Conservation (phyloP, 768 basidiomycete genomes). For the Leccinum variicolor region DNA sequence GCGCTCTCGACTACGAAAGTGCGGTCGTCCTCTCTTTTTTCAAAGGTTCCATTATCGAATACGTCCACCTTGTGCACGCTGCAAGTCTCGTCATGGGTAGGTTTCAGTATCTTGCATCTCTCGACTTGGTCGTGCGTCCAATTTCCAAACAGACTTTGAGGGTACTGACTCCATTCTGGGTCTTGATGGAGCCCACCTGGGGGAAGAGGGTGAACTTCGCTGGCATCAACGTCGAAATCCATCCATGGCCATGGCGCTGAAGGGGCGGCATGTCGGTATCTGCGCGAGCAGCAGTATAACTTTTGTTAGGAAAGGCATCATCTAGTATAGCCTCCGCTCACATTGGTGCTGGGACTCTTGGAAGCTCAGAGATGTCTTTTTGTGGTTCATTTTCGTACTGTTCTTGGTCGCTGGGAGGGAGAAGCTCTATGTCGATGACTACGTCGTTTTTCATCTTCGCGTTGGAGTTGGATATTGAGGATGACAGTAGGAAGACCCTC, state of each 20-base stretch:
- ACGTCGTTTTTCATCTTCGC: constrained; percentile 11
- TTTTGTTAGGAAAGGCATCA: not conserved
- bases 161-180: constrained; percentile 28
- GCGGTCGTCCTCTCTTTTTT: not conserved
- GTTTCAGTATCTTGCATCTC: constrained; percentile 27
- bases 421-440: constrained; percentile 8
- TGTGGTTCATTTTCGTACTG: constrained; percentile 7
- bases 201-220: constrained; percentile 14
- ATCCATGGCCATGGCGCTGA: constrained; percentile 44
- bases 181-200: constrained; percentile 6
- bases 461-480: not conserved
- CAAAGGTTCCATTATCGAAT: constrained; percentile 14
- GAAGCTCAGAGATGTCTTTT: constrained; percentile 10
- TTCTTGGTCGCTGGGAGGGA: not conserved
- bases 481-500: not conserved
- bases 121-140: constrained; percentile 33
- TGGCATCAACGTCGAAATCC: constrained; percentile 32
- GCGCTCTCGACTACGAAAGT: constrained; percentile 1
- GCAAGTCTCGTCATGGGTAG: constrained; percentile 3
- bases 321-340: constrained; percentile 9
- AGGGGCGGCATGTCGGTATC: constrained; percentile 39
- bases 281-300: constrained; percentile 5
- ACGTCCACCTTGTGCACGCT: constrained; percentile 27
- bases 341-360: constrained; percentile 27
- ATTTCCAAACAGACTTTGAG: constrained; percentile 32